Evolutionary conservation across 164 flowering plant genomes (phyloP), one percentile per base, ranked within the genome.

Genomic region (Berberis thunbergii): DNA sequence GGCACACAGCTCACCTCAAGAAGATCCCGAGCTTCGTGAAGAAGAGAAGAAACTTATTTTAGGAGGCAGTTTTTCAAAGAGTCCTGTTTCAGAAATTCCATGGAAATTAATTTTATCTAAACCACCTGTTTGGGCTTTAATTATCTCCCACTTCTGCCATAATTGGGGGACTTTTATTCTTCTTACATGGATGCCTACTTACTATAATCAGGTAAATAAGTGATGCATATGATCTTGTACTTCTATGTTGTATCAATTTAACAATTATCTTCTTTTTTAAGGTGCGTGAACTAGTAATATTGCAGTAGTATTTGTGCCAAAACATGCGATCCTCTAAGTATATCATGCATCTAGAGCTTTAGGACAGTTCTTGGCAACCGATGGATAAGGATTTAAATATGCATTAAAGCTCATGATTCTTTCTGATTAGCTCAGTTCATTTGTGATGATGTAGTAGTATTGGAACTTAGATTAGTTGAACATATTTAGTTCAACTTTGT

Each of bases 81-180:
- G 89, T 68, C 96, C 99, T 62, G 97, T 91, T 61, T 3, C 85
- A 60, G 80, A 70, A 66, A 94, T 94, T 73, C 99, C 99, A 4
- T 94, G 99, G 99, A 85, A 81, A 69, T 69, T 85, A 67, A 94
- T 94, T 75, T 75, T 91, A 67, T 89, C 99, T 4, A 94, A 94
- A 69, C 75, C 86, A 54, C 91, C 99, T 54, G 99, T 94, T 56
- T 94, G 99, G 99, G 99, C 99, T 71, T 82, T 94, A 61, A 91
- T 94, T 41, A 74, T 94, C 72, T 91, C 97, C 73, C 99, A 94
- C 75, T 94, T 94, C 71, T 94, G 99, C 72, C 99, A 94, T 72
- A 94, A 94, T 69, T 94, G 99, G 97, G 99, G 99, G 63, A 94
- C 99, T 41, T 94, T 94, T 76, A 94, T 94, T 70, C 91, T 94